These are phyloP conservation scores for Cornus florida DNA, from an alignment of 148 eudicot species.

Conservation along the genomic window DNA sequence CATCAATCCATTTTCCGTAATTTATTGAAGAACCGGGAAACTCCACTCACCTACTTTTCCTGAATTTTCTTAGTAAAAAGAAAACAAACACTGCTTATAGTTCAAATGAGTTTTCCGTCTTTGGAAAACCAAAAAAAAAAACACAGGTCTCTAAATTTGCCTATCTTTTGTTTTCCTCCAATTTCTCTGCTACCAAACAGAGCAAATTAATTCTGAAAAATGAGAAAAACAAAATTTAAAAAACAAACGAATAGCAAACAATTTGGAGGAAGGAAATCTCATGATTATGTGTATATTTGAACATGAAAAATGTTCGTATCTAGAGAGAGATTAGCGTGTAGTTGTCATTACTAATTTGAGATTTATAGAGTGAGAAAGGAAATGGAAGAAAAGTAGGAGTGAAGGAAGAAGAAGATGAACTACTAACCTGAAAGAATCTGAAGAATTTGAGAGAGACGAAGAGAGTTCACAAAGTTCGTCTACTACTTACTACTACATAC, in stretches of 20 bases:
- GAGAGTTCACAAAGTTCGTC: background rate
- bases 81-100: background rate
- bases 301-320: background rate
- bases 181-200: background rate
- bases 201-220: background rate
- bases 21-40: background rate
- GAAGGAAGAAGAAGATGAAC: background rate
- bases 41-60: background rate
- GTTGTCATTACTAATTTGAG: background rate
- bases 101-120: background rate
- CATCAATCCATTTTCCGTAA: background rate
- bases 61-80: background rate
- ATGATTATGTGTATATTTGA: background rate
- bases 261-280: background rate
- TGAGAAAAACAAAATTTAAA: background rate
- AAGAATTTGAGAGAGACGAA: background rate
- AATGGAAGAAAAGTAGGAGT: background rate
- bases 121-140: background rate
- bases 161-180: background rate
- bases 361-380: background rate
- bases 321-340: no score
- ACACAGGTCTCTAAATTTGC: background rate
- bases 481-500: no score
- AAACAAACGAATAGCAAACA: background rate
- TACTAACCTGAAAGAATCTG: background rate